phyloP scores from a whole-genome alignment of 345 rosid species.

The Anastatica hierochuntica region DNA sequence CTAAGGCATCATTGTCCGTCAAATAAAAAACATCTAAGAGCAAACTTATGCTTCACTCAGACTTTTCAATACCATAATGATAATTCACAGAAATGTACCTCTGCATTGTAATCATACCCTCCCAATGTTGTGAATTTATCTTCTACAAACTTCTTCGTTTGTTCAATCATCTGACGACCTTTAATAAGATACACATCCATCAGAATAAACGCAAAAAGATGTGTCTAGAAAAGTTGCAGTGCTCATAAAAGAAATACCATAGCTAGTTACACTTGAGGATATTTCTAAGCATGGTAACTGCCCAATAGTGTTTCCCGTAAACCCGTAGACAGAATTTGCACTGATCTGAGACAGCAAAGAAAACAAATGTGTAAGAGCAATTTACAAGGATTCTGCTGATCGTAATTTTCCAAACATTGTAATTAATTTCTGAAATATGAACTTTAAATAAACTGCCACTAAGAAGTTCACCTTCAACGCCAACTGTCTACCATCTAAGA shows the following conservation, averaged over 20 bases:
- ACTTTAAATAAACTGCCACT: constrained; percentile 4
- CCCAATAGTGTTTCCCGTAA: constrained; percentile 92
- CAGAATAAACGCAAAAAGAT: constrained; percentile 12
- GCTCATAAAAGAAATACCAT: constrained; percentile 45
- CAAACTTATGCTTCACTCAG: constrained; percentile 5
- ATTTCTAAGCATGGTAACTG: constrained; percentile 93
- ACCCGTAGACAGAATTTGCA: constrained; percentile 97
- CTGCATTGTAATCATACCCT: constrained; percentile 80
- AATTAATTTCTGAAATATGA: not conserved
- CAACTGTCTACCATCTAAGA: constrained; percentile 91
- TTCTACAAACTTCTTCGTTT: constrained; percentile 80
- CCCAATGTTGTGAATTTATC: constrained; percentile 68
- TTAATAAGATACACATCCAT: constrained; percentile 24
- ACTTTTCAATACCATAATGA: not conserved
- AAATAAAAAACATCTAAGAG: not conserved
- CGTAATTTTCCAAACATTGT: not conserved
- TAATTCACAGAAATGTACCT: constrained; percentile 38
- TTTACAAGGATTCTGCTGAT: not conserved
- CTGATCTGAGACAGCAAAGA: constrained; percentile 49
- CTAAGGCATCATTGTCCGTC: constrained; percentile 29
- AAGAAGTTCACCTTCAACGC: constrained; percentile 65
- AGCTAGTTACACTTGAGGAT: constrained; percentile 97
- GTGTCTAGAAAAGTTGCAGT: not conserved
- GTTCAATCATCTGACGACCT: constrained; percentile 99
- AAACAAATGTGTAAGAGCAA: not conserved